These are phyloP conservation scores for Abrus precatorius DNA, from an alignment of 306 rosid genomes.

Conservation along the genomic window DNA sequence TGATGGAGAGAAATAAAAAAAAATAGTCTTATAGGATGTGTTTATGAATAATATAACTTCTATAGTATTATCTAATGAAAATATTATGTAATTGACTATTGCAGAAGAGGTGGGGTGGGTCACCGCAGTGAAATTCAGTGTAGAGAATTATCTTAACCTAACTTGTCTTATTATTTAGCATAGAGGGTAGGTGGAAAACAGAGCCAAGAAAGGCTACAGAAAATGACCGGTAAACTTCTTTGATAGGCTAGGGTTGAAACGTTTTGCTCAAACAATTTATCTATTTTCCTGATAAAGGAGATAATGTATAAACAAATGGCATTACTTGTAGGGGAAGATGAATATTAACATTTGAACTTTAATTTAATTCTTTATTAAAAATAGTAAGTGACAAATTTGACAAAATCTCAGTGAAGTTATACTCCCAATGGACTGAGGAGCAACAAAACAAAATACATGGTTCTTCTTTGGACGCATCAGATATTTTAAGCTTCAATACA, in stretches of 20 bases:
- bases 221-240: conserved; percentile 35
- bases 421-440: conserved; percentile 37
- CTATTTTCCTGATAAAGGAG: conserved; percentile 42
- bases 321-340: conserved; percentile 8
- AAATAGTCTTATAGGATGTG: too few relatives aligned
- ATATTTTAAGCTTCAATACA: conserved; percentile 44
- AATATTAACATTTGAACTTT: conserved; percentile 34
- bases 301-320: conserved; percentile 23
- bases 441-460: conserved; percentile 58
- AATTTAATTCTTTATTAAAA: neutral
- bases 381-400: conserved; percentile 6
- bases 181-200: neutral
- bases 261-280: conserved; percentile 35
- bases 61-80: neutral
- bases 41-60: too few relatives aligned
- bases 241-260: conserved; percentile 23
- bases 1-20: too few relatives aligned
- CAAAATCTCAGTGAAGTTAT: conserved; percentile 19
- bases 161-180: conserved; percentile 12
- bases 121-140: neutral
- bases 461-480: conserved; percentile 62
- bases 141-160: conserved; percentile 30
- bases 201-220: conserved; percentile 29
- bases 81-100: conserved; percentile 15
- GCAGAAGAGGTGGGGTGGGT: neutral